Conservation (phyloP, 75 land plant genomes). For the Chamaecyparis obtusa region DNA sequence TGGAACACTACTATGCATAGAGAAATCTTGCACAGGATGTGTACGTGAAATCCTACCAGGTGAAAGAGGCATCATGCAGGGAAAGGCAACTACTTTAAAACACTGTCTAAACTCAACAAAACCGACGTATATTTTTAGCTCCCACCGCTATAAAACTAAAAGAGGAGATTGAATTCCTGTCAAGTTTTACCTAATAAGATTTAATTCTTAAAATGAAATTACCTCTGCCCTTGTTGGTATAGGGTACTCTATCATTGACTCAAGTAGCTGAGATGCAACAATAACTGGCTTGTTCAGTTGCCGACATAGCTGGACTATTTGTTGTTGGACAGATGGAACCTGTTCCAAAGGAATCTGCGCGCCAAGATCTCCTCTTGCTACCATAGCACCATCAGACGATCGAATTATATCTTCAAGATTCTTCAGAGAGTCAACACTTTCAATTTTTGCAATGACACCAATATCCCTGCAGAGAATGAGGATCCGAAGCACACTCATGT, state of each 20-base stretch:
- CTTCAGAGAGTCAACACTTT: conserved; percentile 50
- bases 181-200: neutral
- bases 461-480: conserved; percentile 29
- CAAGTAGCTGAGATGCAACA: conserved; percentile 79
- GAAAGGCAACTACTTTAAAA: neutral
- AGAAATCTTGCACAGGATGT: too few species aligned
- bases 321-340: conserved; percentile 65
- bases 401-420: conserved; percentile 56
- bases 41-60: too few species aligned
- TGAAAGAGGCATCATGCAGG: neutral
- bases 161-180: neutral
- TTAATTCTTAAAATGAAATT: neutral
- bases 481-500: neutral
- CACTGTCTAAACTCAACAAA: neutral
- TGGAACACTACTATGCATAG: too few species aligned
- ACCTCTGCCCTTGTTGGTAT: conserved; percentile 89
- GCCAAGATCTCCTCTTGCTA: conserved; percentile 83
- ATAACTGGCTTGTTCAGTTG: conserved; percentile 83
- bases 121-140: neutral
- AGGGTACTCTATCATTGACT: conserved; percentile 85
- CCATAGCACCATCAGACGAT: conserved; percentile 86
- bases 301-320: conserved; percentile 50
- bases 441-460: conserved; percentile 68
- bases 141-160: neutral
- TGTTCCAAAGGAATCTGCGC: conserved; percentile 77